Percentiles rank a stretch among this genome's conserved stretches.
Evolutionary conservation across 2,329 filamentous ascomycete genomes (phyloP).

Genomic region (Macrophomina phaseolina): DNA sequence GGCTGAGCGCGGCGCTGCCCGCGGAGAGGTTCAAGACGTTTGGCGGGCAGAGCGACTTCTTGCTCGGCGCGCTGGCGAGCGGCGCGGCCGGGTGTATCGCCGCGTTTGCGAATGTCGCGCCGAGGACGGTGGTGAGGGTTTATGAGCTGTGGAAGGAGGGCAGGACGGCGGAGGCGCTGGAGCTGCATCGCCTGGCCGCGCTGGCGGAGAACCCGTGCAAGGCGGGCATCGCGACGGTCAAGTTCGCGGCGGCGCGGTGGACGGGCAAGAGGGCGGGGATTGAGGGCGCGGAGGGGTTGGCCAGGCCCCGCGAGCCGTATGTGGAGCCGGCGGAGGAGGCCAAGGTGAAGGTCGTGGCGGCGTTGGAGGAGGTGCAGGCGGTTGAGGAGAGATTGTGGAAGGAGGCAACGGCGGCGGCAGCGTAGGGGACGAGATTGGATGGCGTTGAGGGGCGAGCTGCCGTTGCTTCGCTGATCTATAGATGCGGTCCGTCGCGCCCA

Average conservation of each 20-base stretch:
- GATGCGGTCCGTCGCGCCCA: too few species aligned
- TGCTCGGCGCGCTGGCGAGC: constrained; percentile 61
- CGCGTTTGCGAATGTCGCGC: constrained; percentile 64
- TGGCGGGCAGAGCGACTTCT: constrained; percentile 75
- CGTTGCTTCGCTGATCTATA: too few species aligned
- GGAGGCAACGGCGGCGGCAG: background rate
- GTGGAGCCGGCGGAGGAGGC: constrained; percentile 43
- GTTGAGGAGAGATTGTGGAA: constrained; percentile 13
- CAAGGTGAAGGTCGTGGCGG: constrained; percentile 3
- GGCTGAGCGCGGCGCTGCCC: constrained; percentile 60
- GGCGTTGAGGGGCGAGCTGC: too few species aligned
- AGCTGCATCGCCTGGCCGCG: constrained; percentile 66
- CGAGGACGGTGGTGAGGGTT: constrained; percentile 61
- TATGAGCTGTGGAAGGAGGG: constrained; percentile 67
- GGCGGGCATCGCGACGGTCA: constrained; percentile 69
- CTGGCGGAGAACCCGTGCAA: constrained; percentile 71
- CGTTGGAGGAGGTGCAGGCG: constrained; percentile 23
- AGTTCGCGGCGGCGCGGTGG: constrained; percentile 68
- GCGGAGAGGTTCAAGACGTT: constrained; percentile 68
- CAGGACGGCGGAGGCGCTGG: constrained; percentile 62
- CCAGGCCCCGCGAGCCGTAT: constrained; percentile 68
- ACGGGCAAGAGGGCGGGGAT: constrained; percentile 67
- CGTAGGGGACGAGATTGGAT: too few species aligned
- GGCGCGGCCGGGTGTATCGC: constrained; percentile 63
- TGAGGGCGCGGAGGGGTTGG: constrained; percentile 59